phyloP scores from a whole-genome alignment of 1,284 basidiomycete species.

The Pseudozyma tsukubaensis region DNA sequence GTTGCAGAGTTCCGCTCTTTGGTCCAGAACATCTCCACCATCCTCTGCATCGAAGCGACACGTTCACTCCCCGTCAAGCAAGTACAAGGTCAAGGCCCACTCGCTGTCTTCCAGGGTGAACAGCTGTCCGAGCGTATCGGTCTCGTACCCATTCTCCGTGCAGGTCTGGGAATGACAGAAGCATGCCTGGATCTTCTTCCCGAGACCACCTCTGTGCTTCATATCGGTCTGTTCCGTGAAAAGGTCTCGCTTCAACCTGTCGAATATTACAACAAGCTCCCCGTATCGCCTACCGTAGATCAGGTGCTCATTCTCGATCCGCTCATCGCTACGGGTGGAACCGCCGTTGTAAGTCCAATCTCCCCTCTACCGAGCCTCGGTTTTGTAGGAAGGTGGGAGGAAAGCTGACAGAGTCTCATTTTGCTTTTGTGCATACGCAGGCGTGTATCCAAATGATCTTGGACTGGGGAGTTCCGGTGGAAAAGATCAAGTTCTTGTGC shows the following conservation, averaged over 20 bases:
- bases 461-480: constrained; percentile 66
- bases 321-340: constrained; percentile 93
- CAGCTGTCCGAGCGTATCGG: constrained; percentile 75
- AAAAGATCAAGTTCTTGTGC: constrained; percentile 82
- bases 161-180: constrained; percentile 93
- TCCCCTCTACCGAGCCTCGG: background rate
- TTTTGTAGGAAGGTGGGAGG: background rate
- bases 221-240: constrained; percentile 89
- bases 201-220: constrained; percentile 82
- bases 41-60: constrained; percentile 57
- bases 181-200: constrained; percentile 83
- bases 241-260: constrained; percentile 90
- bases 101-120: constrained; percentile 55
- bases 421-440: constrained; percentile 6
- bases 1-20: constrained; percentile 53
- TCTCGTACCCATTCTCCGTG: constrained; percentile 88
- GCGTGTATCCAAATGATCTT: constrained; percentile 65
- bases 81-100: constrained; percentile 57
- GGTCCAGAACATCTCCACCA: constrained; percentile 49
- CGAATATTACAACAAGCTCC: constrained; percentile 75
- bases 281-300: constrained; percentile 80
- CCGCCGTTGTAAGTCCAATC: constrained; percentile 74
- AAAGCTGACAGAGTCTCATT: background rate
- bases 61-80: constrained; percentile 35
- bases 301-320: constrained; percentile 86